phyloP scores from a whole-genome alignment of 2,329 filamentous ascomycete species.

The Fusarium nanum region DNA sequence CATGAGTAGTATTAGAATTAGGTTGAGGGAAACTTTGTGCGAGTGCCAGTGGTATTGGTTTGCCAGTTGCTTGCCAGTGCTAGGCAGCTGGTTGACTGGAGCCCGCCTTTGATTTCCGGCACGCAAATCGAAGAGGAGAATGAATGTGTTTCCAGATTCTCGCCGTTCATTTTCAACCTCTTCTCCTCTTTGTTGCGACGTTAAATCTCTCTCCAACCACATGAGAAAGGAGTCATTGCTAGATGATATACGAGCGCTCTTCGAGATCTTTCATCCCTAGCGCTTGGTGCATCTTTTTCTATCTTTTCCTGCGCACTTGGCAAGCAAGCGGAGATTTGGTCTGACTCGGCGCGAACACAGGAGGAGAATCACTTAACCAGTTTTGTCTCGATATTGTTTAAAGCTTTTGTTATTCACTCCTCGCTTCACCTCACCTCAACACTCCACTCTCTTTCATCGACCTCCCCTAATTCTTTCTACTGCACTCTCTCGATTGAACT shows the following conservation, averaged over 20 bases:
- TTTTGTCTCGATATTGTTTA: constrained; percentile 7
- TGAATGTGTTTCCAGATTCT: not conserved
- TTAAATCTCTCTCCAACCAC: not conserved
- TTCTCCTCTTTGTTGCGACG: not conserved
- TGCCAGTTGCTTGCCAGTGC: constrained; percentile 19
- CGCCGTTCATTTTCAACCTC: not conserved
- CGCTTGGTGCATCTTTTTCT: not conserved
- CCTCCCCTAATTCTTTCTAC: constrained; percentile 4
- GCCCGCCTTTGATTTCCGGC: not conserved
- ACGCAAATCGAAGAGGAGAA: not conserved
- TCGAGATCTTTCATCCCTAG: constrained; percentile 1
- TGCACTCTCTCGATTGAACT: not conserved
- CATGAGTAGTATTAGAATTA: not conserved
- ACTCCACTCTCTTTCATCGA: not conserved
- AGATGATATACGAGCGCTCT: not conserved
- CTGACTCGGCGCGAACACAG: not conserved
- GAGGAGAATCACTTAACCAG: constrained; percentile 8
- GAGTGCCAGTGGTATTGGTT: not conserved
- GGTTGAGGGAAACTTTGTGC: not conserved
- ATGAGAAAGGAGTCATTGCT: not conserved
- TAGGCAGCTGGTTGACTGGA: constrained; percentile 1
- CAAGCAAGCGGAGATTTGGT: constrained; percentile 13
- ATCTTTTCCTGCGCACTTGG: constrained; percentile 17
- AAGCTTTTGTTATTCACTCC: constrained; percentile 20
- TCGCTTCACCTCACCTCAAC: not conserved